Percentiles rank a stretch among this genome's conserved stretches.
phyloP scores from a whole-genome alignment of 371 early-diverging fungal genomes.

The Rhizomucor pusillus region DNA sequence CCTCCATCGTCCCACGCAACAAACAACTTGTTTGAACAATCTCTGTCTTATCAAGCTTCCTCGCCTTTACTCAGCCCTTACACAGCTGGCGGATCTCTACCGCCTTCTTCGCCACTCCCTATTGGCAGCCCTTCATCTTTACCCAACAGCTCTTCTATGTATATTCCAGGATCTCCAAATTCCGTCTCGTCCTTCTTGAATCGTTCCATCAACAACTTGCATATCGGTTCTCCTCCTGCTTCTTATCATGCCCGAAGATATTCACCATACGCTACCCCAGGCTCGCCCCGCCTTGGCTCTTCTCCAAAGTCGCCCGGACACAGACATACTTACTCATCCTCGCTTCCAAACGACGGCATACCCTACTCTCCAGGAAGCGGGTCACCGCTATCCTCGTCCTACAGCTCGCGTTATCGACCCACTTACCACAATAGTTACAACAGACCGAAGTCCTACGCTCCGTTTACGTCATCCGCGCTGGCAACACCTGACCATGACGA shows the following conservation, averaged over 20 bases:
- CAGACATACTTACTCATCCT: conserved; percentile 16
- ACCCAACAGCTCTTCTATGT: conserved; percentile 13
- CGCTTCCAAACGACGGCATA: conserved; percentile 14
- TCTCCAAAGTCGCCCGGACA: conserved; percentile 16
- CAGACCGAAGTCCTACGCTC: conserved; percentile 23
- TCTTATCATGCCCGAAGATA: conserved; percentile 21
- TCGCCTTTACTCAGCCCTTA: conserved; percentile 10
- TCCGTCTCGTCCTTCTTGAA: conserved; percentile 18
- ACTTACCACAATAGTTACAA: conserved; percentile 1
- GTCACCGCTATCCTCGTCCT: conserved; percentile 11
- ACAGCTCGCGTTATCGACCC: conserved; percentile 9
- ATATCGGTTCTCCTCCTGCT: conserved; percentile 27
- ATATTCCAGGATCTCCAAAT: conserved; percentile 12
- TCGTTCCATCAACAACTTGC: conserved; percentile 29
- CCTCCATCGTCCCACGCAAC: conserved; percentile 14
- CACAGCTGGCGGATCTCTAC: conserved; percentile 1
- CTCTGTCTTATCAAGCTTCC: conserved; percentile 19
- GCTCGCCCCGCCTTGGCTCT: conserved; percentile 25
- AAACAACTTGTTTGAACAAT: conserved; percentile 9
- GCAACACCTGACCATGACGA: conserved; percentile 35
- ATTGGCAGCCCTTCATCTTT: conserved; percentile 12
- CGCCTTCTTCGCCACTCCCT: conserved; percentile 16
- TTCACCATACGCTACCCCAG: conserved; percentile 24
- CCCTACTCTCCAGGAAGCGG: conserved; percentile 14
- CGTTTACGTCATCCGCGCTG: conserved; percentile 29